These are phyloP conservation scores for Wickerhamiella kurtzmanii DNA, from an alignment of 805 yeast species.

Conservation along the genomic window DNA sequence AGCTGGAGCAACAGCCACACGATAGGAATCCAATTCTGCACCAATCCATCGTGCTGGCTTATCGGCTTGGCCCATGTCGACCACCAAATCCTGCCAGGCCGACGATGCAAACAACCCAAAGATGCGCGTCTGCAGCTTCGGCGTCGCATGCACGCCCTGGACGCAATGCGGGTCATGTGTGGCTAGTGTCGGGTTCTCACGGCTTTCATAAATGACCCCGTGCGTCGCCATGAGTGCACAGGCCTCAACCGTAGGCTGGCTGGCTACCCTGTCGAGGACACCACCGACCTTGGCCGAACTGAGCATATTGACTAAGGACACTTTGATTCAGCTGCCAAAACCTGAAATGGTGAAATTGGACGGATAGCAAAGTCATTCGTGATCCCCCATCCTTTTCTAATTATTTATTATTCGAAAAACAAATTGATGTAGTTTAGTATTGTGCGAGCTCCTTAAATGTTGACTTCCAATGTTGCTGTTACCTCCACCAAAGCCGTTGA, in stretches of 20 bases:
- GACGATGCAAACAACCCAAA: slow-evolving; percentile 23
- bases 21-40: slow-evolving; percentile 17
- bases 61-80: not conserved
- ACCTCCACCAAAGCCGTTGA: no score
- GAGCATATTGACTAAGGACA: slow-evolving; percentile 1
- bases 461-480: no score
- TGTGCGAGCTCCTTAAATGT: no score
- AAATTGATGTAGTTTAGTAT: no score
- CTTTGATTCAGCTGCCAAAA: no score
- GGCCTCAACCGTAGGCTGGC: slow-evolving; percentile 1
- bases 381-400: no score
- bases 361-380: no score
- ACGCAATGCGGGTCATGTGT: slow-evolving; percentile 1
- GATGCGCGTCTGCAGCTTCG: slow-evolving; percentile 22
- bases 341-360: no score
- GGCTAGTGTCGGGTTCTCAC: slow-evolving; percentile 5
- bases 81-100: slow-evolving; percentile 14
- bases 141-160: slow-evolving; percentile 4
- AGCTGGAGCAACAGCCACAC: slow-evolving; percentile 13
- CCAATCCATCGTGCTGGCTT: slow-evolving; percentile 17
- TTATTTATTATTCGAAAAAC: no score
- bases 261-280: not conserved
- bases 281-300: not conserved
- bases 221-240: slow-evolving; percentile 10
- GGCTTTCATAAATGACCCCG: slow-evolving; percentile 15